A percentile compares a stretch with the other conserved stretches of the same genome.
Evolutionary conservation across 2,329 filamentous ascomycete species (phyloP).

Genomic region (Magnaporthiopsis incrustans): DNA sequence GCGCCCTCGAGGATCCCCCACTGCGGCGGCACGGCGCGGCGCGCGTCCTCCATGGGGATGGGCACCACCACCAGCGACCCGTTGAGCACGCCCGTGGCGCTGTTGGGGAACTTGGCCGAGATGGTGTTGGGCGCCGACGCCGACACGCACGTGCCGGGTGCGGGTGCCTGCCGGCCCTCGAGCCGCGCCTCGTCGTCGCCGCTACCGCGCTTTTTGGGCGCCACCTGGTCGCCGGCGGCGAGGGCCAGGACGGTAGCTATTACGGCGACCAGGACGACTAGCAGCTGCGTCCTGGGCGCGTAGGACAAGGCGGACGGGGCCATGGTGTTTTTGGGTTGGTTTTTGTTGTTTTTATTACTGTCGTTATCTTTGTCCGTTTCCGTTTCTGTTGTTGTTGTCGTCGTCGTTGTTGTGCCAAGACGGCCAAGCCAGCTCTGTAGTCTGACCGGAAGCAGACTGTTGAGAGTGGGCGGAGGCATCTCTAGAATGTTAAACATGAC

Average conservation of each 20-base stretch:
- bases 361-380: too few relatives aligned
- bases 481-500: too few relatives aligned
- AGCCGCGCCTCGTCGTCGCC: not conserved
- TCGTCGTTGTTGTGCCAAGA: too few relatives aligned
- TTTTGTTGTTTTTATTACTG: too few relatives aligned
- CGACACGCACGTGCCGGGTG: conserved; percentile 14
- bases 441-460: too few relatives aligned
- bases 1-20: conserved; percentile 42
- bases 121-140: conserved; percentile 38
- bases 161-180: conserved; percentile 1
- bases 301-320: not conserved
- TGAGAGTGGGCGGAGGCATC: too few relatives aligned
- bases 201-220: not conserved
- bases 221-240: not conserved
- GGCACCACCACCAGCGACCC: conserved; percentile 43
- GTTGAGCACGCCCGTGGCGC: conserved; percentile 45
- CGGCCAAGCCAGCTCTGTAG: too few relatives aligned
- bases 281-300: not conserved
- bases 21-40: conserved; percentile 36
- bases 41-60: conserved; percentile 37
- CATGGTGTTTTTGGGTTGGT: not conserved
- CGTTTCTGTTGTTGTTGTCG: too few relatives aligned
- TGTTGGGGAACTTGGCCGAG: conserved; percentile 33
- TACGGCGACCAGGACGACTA: not conserved
- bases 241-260: not conserved